A percentile compares a stretch with the other conserved stretches of the same genome.
Conservation (phyloP, 202 grass and related monocot genomes). For the Elaeis oleifera region DNA sequence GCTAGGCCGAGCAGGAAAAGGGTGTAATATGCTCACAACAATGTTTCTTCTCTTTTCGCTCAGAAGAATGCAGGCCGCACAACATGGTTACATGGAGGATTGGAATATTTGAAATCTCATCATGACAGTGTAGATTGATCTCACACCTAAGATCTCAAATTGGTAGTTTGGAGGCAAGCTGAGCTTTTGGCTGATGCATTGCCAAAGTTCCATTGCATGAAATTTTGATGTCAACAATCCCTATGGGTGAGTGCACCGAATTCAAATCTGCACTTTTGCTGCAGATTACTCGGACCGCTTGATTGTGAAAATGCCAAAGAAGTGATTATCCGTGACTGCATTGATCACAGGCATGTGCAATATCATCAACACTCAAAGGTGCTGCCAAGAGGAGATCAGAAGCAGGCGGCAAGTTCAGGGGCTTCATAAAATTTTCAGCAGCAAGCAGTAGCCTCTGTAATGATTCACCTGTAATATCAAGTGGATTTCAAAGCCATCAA, state of each 20-base stretch:
- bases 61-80: no score
- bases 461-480: conserved; percentile 63
- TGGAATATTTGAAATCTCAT: no score
- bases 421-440: conserved; percentile 65
- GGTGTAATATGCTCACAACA: no score
- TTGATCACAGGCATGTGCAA: conserved; percentile 78
- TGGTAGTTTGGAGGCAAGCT: no score
- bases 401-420: conserved; percentile 56
- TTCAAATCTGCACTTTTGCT: conserved; percentile 43
- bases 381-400: conserved; percentile 78
- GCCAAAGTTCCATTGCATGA: no score
- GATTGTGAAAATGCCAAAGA: conserved; percentile 58
- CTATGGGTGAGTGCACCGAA: not conserved
- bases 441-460: conserved; percentile 57
- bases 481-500: conserved; percentile 75
- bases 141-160: no score
- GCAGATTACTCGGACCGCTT: conserved; percentile 93
- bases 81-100: no score
- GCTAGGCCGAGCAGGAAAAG: no score
- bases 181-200: no score
- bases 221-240: no score
- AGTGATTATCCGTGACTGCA: conserved; percentile 48
- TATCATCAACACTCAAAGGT: conserved; percentile 78
- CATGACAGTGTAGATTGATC: no score
- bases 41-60: no score